Conservation (phyloP, 345 rosid species). For the Kernera saxatilis region DNA sequence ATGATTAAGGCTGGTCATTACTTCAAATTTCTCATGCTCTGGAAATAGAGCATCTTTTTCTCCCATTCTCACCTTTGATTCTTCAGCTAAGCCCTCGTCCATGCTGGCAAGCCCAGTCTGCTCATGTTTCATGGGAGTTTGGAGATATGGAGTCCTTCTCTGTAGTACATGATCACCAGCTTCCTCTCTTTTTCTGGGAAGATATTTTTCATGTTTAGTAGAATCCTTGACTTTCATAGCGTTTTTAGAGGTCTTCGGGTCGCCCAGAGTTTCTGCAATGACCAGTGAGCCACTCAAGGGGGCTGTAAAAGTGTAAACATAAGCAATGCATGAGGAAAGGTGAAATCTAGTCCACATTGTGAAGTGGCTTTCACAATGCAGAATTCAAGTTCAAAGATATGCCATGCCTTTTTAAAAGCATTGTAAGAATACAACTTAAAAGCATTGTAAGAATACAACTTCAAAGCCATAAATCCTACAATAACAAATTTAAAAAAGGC, state of each 20-base stretch:
- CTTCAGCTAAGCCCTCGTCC: constrained; percentile 18
- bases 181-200: constrained; percentile 66
- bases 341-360: neutral
- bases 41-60: constrained; percentile 16
- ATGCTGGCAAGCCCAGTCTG: constrained; percentile 25
- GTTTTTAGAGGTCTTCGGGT: constrained; percentile 45
- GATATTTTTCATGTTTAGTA: constrained; percentile 64
- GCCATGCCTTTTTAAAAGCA: too few relatives aligned
- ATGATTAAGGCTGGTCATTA: constrained; percentile 22
- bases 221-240: constrained; percentile 57
- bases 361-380: neutral
- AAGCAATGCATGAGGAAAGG: constrained; percentile 2
- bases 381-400: too few relatives aligned
- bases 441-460: neutral
- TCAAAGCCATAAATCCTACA: neutral
- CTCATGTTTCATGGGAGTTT: constrained; percentile 31
- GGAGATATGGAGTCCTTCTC: constrained; percentile 43
- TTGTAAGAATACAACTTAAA: too few relatives aligned
- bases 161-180: constrained; percentile 57
- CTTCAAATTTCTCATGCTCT: constrained; percentile 27
- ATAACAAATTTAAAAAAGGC: neutral
- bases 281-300: constrained; percentile 84
- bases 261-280: constrained; percentile 58
- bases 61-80: constrained; percentile 8
- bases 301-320: constrained; percentile 56